phyloP scores from a whole-genome alignment of 2,329 filamentous ascomycete genomes.

The Pezicula rhizophila region DNA sequence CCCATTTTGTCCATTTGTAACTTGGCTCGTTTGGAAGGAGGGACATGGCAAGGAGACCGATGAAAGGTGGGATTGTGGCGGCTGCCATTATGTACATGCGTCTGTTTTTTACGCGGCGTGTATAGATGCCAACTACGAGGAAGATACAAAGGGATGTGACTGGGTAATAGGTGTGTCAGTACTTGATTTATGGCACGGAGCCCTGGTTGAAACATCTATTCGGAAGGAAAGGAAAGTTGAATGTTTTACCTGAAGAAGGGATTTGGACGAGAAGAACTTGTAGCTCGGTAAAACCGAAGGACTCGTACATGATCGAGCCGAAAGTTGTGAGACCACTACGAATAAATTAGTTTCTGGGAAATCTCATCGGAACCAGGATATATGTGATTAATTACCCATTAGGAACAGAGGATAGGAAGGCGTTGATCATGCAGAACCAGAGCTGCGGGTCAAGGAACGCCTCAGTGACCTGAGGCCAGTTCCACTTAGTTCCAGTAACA shows the following conservation, averaged over 20 bases:
- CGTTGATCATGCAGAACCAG: background rate
- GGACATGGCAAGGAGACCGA: constrained; percentile 29
- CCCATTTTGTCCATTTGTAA: constrained; percentile 32
- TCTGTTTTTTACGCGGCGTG: constrained; percentile 20
- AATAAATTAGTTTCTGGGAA: background rate
- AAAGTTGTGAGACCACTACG: background rate
- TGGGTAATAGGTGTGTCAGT: constrained; percentile 22
- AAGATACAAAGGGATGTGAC: constrained; percentile 27
- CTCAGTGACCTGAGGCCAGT: background rate
- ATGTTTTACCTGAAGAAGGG: background rate
- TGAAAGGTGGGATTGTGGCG: constrained; percentile 26
- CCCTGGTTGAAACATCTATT: background rate
- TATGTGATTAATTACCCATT: background rate
- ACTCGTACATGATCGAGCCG: constrained; percentile 13
- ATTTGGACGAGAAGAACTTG: constrained; percentile 26
- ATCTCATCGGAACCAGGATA: background rate
- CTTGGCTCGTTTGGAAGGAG: constrained; percentile 26
- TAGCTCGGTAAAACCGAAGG: constrained; percentile 22
- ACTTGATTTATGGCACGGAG: background rate
- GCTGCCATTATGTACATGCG: constrained; percentile 29
- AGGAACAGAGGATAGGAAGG: background rate
- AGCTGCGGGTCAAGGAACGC: background rate
- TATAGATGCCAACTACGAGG: constrained; percentile 26
- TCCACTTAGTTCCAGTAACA: constrained; percentile 1
- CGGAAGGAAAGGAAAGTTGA: background rate